Evolutionary conservation across 179 eudicot species (phyloP), one percentile per base, ranked within the genome.

Genomic region (Beta lomatogona): DNA sequence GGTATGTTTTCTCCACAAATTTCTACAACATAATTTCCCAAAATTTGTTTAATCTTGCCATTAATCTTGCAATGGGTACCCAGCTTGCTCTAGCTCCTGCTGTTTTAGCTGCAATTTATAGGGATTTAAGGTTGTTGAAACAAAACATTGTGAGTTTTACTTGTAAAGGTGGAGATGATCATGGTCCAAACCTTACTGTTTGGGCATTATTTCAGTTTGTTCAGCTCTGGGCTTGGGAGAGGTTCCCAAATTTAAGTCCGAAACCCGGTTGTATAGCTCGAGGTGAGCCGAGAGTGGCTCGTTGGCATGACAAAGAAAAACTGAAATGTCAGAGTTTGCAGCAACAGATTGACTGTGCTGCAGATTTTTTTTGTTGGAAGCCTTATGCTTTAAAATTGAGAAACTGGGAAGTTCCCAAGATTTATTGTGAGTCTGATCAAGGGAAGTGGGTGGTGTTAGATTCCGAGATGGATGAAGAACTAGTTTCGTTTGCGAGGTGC

Each of bases 181-280:
- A 50, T 12, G 70, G 63, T 18, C 6, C 28, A 6, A 48, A 5
- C 6, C 45, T 86, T 50, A 52, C 55, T 22, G 58, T 81, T 46
- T 81, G 76, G 70, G 83, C 85, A 8, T 88, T 84, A 1, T 68
- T 88, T 13, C 83, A 80, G 9, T 66, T 88, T 9, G 78, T 86
- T 6, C 92, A 89, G 45, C 48, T 79, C 70, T 86, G 89, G 89
- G 86, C n/a, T 82, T 88, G 89, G 89, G 89, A 89, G 74, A 87
- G 91, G 19, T 83, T 90, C 28, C 82, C 84, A 9, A 57, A 22
- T 4, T 63, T 86, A 72, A 71, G 82, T 25, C 88, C 90, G 0
- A 8, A 36, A 16, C 83, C 84, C 7, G 18, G 1, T 0, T 3
- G 6, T 22, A 1, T 64, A 9, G 41, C 15, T 19, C 41, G 10